Base-by-base conservation (phyloP, 1,284 basidiomycete species). In the Testicularia cyperi region DNA sequence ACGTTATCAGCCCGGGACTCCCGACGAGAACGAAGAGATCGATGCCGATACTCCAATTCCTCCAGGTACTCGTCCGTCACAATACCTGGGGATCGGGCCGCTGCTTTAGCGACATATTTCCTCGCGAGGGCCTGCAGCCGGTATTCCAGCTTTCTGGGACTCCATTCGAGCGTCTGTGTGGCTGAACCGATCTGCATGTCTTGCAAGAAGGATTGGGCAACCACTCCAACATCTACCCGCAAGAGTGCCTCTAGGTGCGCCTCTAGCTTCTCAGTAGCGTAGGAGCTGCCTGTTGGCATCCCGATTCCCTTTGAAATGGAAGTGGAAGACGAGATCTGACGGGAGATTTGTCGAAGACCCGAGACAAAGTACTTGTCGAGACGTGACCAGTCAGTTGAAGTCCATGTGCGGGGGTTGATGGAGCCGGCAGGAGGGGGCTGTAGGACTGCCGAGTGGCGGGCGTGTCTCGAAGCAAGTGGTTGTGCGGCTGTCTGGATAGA, bases 331-430 rank as follows among this genome's bases (percentile, higher is more conserved):
- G 12, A 47, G 38, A 0, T 13, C 12, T 4, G 36, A 23, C 12
- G 33, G 6, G 55, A 40, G 33, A 52, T 47, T n/a, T 24, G 16
- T 23, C 46, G 44, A 23, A 63, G 32, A 12, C 41, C 44, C 5
- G 22, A 33, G 2, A 48, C 37, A n/a, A 57, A 57, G 43, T 57
- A 63, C 36, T 46, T 53, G 45, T 63, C 60, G 5, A 63, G 53
- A 3, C 60, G 41, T 1, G 26, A 16, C 60, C 60, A 63, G 40
- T 63, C 60, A 2, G 16, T 7, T 1, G 48, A 38, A 5, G 48
- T 42, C 60, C 60, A 63, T 1, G 38, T 16, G 27, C 45, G 43
- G 23, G 51, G 19, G 31, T 43, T 16, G 33, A 62, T 36, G n/a
- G 36, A 21, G 25, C 14, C 12, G 16, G 21, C 16, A 5, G 38